Percentiles rank a stretch among this genome's conserved stretches.
Conservation (phyloP, 108 stramenopile genomes). For the Aurantiochytrium sp. region DNA sequence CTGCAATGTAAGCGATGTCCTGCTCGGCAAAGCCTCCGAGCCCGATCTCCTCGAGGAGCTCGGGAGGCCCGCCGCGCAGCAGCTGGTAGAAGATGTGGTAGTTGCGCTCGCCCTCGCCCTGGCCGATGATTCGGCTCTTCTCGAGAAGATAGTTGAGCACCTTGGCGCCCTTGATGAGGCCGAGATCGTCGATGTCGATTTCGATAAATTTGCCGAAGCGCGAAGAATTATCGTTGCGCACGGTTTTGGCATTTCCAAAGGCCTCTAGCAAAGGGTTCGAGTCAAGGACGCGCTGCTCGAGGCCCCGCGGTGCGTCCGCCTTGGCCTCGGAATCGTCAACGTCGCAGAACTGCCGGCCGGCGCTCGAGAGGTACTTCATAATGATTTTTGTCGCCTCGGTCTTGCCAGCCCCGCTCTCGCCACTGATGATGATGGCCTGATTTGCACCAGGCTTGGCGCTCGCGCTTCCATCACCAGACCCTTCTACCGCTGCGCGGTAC, state of each 20-base stretch:
- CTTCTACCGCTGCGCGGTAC: constrained; percentile 66
- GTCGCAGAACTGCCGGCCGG: not conserved
- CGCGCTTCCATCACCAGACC: not conserved
- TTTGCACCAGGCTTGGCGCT: not conserved
- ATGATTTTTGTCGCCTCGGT: constrained; percentile 46
- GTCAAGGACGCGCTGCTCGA: constrained; percentile 36
- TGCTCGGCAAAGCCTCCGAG: constrained; percentile 39
- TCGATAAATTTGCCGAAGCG: constrained; percentile 63
- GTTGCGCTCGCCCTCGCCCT: constrained; percentile 72
- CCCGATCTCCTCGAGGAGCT: constrained; percentile 57
- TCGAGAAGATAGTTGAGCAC: constrained; percentile 56
- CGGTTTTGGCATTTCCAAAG: constrained; percentile 42
- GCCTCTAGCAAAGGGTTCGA: constrained; percentile 43
- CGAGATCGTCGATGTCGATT: constrained; percentile 42
- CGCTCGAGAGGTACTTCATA: constrained; percentile 34
- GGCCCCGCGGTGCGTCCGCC: not conserved
- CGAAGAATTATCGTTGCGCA: constrained; percentile 40
- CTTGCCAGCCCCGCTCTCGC: constrained; percentile 44
- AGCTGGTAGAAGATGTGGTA: constrained; percentile 87
- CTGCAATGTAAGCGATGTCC: constrained; percentile 28
- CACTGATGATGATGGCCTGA: constrained; percentile 35
- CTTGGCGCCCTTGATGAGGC: constrained; percentile 33
- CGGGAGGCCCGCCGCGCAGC: constrained; percentile 59
- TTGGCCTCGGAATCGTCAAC: not conserved
- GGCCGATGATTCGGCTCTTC: constrained; percentile 55